Evolutionary conservation across 2,329 filamentous ascomycete species (phyloP).

Genomic region (Penicillium italicum): DNA sequence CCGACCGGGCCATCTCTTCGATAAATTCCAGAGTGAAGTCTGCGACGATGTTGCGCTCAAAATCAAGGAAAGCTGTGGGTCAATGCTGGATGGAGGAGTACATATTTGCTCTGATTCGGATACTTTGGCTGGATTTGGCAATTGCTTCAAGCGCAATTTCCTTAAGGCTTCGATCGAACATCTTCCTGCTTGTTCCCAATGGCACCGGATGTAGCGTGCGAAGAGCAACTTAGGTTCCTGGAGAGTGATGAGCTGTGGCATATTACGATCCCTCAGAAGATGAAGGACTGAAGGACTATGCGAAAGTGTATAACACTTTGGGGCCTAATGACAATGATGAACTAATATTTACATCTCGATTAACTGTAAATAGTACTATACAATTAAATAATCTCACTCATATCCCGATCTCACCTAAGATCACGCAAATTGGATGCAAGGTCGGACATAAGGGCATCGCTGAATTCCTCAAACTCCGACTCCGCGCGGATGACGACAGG

Average conservation of each 20-base stretch:
- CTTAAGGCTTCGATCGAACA: slow-evolving; percentile 31
- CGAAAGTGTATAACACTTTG: slow-evolving; percentile 29
- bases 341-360: slow-evolving; percentile 10
- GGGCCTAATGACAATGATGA: slow-evolving; percentile 20
- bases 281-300: slow-evolving; percentile 36
- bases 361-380: slow-evolving; percentile 1
- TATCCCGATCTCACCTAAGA: no score
- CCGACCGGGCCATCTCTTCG: slow-evolving; percentile 30
- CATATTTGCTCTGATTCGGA: slow-evolving; percentile 34
- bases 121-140: slow-evolving; percentile 33
- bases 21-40: slow-evolving; percentile 35
- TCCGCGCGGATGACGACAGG: slow-evolving; percentile 19
- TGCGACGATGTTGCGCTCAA: slow-evolving; percentile 36
- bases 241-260: slow-evolving; percentile 34
- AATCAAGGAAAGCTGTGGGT: slow-evolving; percentile 32
- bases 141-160: slow-evolving; percentile 35
- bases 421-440: background rate
- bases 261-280: slow-evolving; percentile 33
- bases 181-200: slow-evolving; percentile 30
- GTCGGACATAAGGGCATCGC: background rate
- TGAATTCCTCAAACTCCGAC: background rate
- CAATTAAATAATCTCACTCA: background rate
- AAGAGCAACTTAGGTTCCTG: slow-evolving; percentile 30
- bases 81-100: slow-evolving; percentile 29
- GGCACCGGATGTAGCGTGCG: slow-evolving; percentile 31